Percentiles rank a stretch among this genome's conserved stretches.
Evolutionary conservation across 495 filamentous ascomycete species (phyloP).

Genomic region (Bacidia rubella): DNA sequence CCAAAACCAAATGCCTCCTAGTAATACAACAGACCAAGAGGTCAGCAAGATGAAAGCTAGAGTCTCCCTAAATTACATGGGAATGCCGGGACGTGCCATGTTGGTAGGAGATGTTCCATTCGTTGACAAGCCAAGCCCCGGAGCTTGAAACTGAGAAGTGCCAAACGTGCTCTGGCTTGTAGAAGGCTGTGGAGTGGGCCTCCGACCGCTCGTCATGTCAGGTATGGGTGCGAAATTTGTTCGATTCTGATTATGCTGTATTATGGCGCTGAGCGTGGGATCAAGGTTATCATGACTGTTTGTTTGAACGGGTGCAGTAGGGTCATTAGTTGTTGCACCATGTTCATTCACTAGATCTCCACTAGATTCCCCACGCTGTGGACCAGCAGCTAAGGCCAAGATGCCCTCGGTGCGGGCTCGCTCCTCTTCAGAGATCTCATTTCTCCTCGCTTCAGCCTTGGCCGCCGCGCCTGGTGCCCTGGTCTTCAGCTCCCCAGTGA

Average conservation of each 20-base stretch:
- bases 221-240: neutral
- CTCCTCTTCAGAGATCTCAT: constrained; percentile 55
- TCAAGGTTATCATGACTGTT: neutral
- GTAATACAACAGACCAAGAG: too few species aligned
- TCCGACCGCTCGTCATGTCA: neutral
- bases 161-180: neutral
- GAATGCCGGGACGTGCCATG: neutral
- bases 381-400: constrained; percentile 40
- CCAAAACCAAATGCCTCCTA: too few species aligned
- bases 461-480: constrained; percentile 73
- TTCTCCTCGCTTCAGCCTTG: constrained; percentile 65
- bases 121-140: neutral
- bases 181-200: neutral
- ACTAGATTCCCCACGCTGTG: neutral
- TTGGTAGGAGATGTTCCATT: neutral
- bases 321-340: too few species aligned
- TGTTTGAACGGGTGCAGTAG: too few species aligned
- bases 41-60: too few species aligned
- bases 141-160: neutral
- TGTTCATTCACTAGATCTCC: too few species aligned
- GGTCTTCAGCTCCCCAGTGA: constrained; percentile 89
- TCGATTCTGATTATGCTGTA: too few species aligned
- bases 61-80: neutral
- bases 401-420: constrained; percentile 60
- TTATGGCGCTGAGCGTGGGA: too few species aligned